Evolutionary conservation across 306 rosid species (phyloP).

Genomic region (Vigna unguiculata): DNA sequence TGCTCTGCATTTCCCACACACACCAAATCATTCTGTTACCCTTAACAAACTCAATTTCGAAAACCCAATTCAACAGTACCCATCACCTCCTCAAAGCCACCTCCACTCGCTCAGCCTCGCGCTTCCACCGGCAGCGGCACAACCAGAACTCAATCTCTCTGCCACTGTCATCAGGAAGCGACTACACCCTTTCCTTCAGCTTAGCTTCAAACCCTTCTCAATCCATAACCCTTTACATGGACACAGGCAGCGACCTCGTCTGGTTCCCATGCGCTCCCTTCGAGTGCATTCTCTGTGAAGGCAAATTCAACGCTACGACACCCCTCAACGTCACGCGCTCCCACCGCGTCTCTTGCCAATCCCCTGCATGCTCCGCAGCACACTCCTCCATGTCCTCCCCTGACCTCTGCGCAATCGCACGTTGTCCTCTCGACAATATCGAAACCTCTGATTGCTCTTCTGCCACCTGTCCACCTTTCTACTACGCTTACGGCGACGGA

Average conservation of each 20-base stretch:
- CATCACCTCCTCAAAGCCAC: conserved; percentile 81
- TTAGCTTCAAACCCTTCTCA: conserved; percentile 64
- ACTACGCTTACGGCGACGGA: conserved; percentile 92
- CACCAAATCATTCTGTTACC: conserved; percentile 56
- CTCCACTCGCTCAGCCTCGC: conserved; percentile 64
- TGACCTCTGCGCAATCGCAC: conserved; percentile 85
- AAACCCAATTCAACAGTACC: conserved; percentile 67
- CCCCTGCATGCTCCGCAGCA: conserved; percentile 77
- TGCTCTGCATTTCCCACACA: conserved; percentile 52
- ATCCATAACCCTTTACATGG: conserved; percentile 85
- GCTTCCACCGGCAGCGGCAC: conserved; percentile 64
- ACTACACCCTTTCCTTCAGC: conserved; percentile 78
- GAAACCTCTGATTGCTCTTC: conserved; percentile 76
- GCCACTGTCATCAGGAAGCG: conserved; percentile 88
- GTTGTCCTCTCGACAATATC: conserved; percentile 74
- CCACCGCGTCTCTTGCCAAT: conserved; percentile 63
- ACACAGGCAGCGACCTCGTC: conserved; percentile 93
- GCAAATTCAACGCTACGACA: conserved; percentile 53
- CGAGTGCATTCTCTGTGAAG: conserved; percentile 94
- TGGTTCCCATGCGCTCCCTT: conserved; percentile 97
- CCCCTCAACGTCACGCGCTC: conserved; percentile 55
- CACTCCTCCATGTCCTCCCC: conserved; percentile 62
- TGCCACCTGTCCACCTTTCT: conserved; percentile 77
- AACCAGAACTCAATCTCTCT: conserved; percentile 55
- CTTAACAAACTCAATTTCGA: conserved; percentile 69